Percentiles rank a stretch among this genome's conserved stretches.
Evolutionary conservation across 2,329 filamentous ascomycete genomes (phyloP).

Genomic region (Arthrobotrys conoides): DNA sequence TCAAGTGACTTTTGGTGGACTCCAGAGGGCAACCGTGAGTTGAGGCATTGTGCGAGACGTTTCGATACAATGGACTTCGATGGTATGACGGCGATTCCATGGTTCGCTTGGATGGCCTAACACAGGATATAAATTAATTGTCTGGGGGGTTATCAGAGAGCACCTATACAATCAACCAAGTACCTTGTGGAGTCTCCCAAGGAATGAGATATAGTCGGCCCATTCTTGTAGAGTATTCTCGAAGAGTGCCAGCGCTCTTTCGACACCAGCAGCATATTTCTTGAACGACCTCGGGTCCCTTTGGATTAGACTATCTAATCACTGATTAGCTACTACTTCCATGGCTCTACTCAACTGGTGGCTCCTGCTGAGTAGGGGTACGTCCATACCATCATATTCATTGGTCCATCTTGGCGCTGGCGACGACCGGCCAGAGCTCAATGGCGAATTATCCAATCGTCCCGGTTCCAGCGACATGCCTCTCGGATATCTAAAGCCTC

Average conservation of each 20-base stretch:
- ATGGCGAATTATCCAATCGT: conserved; percentile 44
- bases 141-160: background rate
- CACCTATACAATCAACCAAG: background rate
- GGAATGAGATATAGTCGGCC: conserved; percentile 98
- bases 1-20: conserved; percentile 98
- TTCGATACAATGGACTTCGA: conserved; percentile 87
- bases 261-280: conserved; percentile 89
- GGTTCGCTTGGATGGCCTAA: conserved; percentile 89
- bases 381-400: conserved; percentile 56
- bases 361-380: background rate
- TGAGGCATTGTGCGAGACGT: conserved; percentile 93
- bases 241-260: conserved; percentile 88
- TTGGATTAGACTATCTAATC: conserved; percentile 66
- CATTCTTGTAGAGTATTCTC: conserved; percentile 92
- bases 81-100: conserved; percentile 80
- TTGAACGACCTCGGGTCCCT: conserved; percentile 78
- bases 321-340: conserved; percentile 9
- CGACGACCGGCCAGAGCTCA: conserved; percentile 59
- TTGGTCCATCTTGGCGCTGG: conserved; percentile 58
- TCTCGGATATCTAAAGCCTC: background rate
- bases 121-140: background rate
- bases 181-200: conserved; percentile 91
- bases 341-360: background rate
- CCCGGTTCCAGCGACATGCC: conserved; percentile 58
- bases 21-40: conserved; percentile 90